Evolutionary conservation across 257 asterid species (phyloP).

Genomic region (Penstemon eatonii): DNA sequence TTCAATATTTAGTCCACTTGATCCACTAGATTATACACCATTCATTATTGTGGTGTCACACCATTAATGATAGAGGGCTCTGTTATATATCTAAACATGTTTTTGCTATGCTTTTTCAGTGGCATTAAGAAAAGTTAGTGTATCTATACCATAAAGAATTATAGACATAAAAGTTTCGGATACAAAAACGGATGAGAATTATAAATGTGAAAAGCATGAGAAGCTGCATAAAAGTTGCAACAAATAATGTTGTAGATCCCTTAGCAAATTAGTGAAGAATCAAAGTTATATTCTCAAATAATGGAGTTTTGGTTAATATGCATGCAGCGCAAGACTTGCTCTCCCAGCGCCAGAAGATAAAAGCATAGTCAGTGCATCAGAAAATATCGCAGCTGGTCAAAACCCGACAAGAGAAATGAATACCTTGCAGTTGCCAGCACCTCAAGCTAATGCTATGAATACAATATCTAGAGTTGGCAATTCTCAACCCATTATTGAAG

Average conservation of each 20-base stretch:
- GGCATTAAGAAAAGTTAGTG: neutral
- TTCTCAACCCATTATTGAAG: constrained; percentile 70
- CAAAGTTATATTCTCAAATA: constrained; percentile 19
- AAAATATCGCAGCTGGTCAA: constrained; percentile 39
- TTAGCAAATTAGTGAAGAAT: neutral
- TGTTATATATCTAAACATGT: neutral
- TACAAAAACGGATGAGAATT: constrained; percentile 14
- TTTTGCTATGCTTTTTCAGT: constrained; percentile 11
- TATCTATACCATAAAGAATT: neutral
- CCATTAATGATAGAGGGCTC: constrained; percentile 8
- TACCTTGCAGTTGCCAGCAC: constrained; percentile 62
- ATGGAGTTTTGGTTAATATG: neutral
- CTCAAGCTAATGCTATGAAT: constrained; percentile 38
- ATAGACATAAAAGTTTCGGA: neutral
- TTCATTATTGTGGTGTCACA: constrained; percentile 1
- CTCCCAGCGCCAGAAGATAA: constrained; percentile 88
- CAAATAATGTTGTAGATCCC: constrained; percentile 9
- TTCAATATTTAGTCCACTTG: constrained; percentile 14
- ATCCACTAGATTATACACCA: constrained; percentile 4
- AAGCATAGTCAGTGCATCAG: constrained; percentile 46
- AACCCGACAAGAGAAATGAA: constrained; percentile 37
- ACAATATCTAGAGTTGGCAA: constrained; percentile 34
- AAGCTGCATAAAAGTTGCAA: constrained; percentile 7
- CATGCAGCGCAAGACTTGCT: constrained; percentile 83
- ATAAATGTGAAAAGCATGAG: neutral